Evolutionary conservation across 2,329 filamentous ascomycete genomes (phyloP).

Genomic region (Cladosporium velox): DNA sequence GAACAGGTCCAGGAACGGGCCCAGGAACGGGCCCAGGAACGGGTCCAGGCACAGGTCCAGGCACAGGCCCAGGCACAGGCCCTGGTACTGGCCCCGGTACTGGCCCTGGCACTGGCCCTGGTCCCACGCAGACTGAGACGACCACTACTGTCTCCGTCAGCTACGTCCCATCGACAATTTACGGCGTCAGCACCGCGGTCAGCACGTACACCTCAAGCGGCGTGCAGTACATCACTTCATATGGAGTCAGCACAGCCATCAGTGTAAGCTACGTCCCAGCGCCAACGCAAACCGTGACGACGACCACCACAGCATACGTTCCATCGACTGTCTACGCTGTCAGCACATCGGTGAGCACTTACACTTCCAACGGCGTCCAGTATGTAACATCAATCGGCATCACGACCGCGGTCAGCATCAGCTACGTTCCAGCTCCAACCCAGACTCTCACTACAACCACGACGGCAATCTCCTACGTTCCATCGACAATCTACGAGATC

Average conservation of each 20-base stretch:
- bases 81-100: conserved; percentile 24
- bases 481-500: conserved; percentile 16
- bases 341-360: conserved; percentile 30
- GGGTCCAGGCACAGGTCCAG: conserved; percentile 16
- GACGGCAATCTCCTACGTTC: conserved; percentile 23
- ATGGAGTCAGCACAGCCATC: conserved; percentile 33
- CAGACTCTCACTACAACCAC: conserved; percentile 33
- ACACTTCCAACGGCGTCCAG: conserved; percentile 32
- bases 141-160: conserved; percentile 16
- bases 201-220: conserved; percentile 32
- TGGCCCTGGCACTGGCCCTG: conserved; percentile 25
- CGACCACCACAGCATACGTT: conserved; percentile 28
- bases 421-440: conserved; percentile 28
- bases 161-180: conserved; percentile 30
- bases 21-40: conserved; percentile 16
- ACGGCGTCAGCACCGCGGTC: conserved; percentile 30
- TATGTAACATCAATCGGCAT: conserved; percentile 31
- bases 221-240: conserved; percentile 29
- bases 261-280: conserved; percentile 30
- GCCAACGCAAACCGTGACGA: conserved; percentile 31
- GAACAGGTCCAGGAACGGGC: conserved; percentile 18
- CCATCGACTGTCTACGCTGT: conserved; percentile 32
- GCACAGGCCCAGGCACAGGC: conserved; percentile 21
- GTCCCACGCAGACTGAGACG: conserved; percentile 7
- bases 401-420: conserved; percentile 30